Base-by-base conservation (phyloP, 441 rosid species). In the Bruguiera hainesii region DNA sequence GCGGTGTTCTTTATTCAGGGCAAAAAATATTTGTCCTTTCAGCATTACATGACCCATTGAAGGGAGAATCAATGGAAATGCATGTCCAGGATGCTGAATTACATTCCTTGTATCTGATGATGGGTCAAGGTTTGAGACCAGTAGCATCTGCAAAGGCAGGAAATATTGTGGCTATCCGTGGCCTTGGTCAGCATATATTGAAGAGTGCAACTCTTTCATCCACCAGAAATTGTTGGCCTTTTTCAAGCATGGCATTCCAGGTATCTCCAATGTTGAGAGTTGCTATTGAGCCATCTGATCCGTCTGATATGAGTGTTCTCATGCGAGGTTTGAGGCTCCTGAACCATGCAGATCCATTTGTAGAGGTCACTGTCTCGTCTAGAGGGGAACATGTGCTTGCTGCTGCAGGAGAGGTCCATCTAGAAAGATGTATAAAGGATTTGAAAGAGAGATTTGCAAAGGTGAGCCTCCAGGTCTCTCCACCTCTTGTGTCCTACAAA, bases 371-470 rank as follows among this genome's bases (percentile, higher is more conserved):
- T 25, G 94, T 94, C 70, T 94, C 99, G 64, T 82, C 92, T 67
- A 82, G 92, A 79, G 98, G 98, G 59, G 99, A 94, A 66, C 90
- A 91, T 59, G 98, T 94, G 66, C 89, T 94, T 69, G 88, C 96
- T 66, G 97, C 97, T 72, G 98, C 94, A 7, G 97, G 98, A 61
- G 97, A 94, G 70, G 96, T 94, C 73, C 98, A 94, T 75, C 78
- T 94, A 5, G 98, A 94, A 78, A 87, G 97, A 82, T 91, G 98
- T 66, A 70, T 87, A 25, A 91, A 89, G 76, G 97, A 94, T 84
- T 80, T 90, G 82, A 88, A 76, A 76, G 98, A 94, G 57, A 84
- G 98, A 76, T 91, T 94, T 76, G 96, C 98, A 1, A 94, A 84
- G 80, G 93, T 94, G 66, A 83, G 85, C 69, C 68, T 91, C 56